Base-by-base conservation (phyloP, 1,139 yeast species). In the Pichia sp. region DNA sequence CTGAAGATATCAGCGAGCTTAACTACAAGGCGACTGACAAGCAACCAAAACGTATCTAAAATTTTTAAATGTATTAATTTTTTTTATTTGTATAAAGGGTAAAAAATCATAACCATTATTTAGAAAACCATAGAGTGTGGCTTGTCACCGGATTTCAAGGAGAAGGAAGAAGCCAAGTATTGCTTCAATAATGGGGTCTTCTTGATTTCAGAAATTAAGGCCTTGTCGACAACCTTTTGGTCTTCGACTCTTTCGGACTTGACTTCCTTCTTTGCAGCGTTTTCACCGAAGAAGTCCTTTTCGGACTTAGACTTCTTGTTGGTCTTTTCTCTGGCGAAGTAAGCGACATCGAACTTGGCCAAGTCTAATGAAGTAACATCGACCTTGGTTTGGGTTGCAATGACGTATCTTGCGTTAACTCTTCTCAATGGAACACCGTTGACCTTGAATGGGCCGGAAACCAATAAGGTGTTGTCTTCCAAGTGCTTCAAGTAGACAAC, bases 351-450 rank as follows among this genome's bases (percentile, higher is more conserved):
- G 85, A 87, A 93, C 79, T 93, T 93, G 70, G 89, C 79, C 64
- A 86, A 90, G 72, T 89, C 90, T 65, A 90, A 93, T 65, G 85
- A 78, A 56, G 81, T 79, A 66, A 90, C 83, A 65, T 82, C 75
- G 68, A 93, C 85, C 75, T 80, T 78, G 78, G 99, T 93, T 66
- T 97, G 90, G 72, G 99, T 93, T 71, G 97, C 98, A 78, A 93
- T 93, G 70, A 93, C 98, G 79, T 93, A 93, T 78, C 97, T 89
- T 68, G 98, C 87, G 78, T 93, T 93, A 66, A 93, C 98, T 84
- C 99, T 89, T 85, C 97, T 88, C 75, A 91, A 85, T 76, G 99
- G 99, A 66, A 93, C 99, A 83, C 99, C 99, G 79, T 93, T 93
- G 70, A 93, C 87, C 86, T 91, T 93, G 96, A 91, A 93, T 72